A percentile compares a stretch with the other conserved stretches of the same genome.
Evolutionary conservation across 805 yeast species (phyloP).

Genomic region (Hanseniaspora singularis): DNA sequence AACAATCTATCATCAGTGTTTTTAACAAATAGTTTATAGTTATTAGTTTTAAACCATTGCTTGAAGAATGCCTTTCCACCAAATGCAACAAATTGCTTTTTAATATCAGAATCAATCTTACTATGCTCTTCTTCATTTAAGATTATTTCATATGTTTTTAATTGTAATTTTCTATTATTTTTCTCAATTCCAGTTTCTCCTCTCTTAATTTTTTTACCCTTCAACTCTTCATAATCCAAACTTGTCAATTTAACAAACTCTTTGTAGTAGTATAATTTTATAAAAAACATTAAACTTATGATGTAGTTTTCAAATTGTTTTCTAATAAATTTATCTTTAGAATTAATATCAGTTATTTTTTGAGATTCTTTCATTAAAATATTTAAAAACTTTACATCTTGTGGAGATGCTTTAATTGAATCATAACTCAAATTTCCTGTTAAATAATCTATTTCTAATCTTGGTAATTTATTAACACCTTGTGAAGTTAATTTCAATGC

Average conservation of each 20-base stretch:
- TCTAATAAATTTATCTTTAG: conserved; percentile 10
- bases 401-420: background rate
- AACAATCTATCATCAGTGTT: conserved; percentile 36
- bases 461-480: background rate
- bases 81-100: conserved; percentile 6
- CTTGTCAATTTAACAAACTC: conserved; percentile 11
- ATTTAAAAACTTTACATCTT: conserved; percentile 11
- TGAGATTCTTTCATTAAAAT: background rate
- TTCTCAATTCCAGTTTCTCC: conserved; percentile 12
- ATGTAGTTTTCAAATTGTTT: conserved; percentile 11
- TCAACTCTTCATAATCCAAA: conserved; percentile 7
- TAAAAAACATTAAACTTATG: conserved; percentile 8
- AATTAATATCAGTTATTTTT: background rate
- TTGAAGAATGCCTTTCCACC: conserved; percentile 14
- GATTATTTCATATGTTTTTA: conserved; percentile 9
- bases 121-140: conserved; percentile 10
- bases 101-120: conserved; percentile 3
- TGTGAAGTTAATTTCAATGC: conserved; percentile 4
- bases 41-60: conserved; percentile 42
- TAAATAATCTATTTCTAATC: conserved; percentile 10
- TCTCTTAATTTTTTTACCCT: background rate
- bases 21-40: conserved; percentile 31
- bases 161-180: conserved; percentile 1
- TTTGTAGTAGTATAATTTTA: conserved; percentile 8
- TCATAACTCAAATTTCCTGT: background rate